Evolutionary conservation across 345 rosid genomes (phyloP).

Genomic region (Trapa incisa): DNA sequence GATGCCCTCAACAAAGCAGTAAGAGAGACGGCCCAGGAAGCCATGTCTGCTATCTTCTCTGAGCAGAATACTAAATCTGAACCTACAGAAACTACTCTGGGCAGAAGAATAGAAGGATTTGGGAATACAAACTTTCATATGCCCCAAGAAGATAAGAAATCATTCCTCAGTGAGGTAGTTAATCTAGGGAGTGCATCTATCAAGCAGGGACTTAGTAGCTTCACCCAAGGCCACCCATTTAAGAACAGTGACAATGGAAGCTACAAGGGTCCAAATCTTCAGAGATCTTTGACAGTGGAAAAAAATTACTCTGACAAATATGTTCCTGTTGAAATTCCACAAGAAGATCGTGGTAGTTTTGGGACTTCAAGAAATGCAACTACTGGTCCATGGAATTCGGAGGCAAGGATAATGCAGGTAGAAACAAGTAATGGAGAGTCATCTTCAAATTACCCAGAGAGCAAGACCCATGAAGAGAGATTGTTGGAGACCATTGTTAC

Average conservation of each 20-base stretch:
- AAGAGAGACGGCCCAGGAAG: constrained; percentile 79
- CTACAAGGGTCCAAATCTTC: constrained; percentile 74
- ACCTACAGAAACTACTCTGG: constrained; percentile 44
- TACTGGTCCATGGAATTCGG: constrained; percentile 55
- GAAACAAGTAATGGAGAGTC: constrained; percentile 33
- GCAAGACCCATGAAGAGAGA: constrained; percentile 76
- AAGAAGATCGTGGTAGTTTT: constrained; percentile 32
- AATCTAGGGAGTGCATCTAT: constrained; percentile 92
- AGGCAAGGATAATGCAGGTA: constrained; percentile 26
- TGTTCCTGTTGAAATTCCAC: constrained; percentile 50
- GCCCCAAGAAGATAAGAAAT: constrained; percentile 70
- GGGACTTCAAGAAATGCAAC: constrained; percentile 31
- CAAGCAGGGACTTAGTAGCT: constrained; percentile 76
- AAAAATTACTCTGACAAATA: constrained; percentile 48
- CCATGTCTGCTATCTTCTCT: constrained; percentile 66
- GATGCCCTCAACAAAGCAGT: constrained; percentile 93
- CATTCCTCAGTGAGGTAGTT: constrained; percentile 88
- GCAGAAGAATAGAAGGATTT: constrained; percentile 80
- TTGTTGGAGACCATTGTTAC: constrained; percentile 88
- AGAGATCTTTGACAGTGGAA: constrained; percentile 76
- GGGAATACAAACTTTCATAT: constrained; percentile 75
- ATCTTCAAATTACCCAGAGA: constrained; percentile 31
- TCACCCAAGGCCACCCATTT: constrained; percentile 52
- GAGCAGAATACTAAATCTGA: constrained; percentile 64
- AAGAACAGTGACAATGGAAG: constrained; percentile 67